These are phyloP conservation scores for Sicyos edulis DNA, from an alignment of 306 rosid genomes.

Conservation along the genomic window DNA sequence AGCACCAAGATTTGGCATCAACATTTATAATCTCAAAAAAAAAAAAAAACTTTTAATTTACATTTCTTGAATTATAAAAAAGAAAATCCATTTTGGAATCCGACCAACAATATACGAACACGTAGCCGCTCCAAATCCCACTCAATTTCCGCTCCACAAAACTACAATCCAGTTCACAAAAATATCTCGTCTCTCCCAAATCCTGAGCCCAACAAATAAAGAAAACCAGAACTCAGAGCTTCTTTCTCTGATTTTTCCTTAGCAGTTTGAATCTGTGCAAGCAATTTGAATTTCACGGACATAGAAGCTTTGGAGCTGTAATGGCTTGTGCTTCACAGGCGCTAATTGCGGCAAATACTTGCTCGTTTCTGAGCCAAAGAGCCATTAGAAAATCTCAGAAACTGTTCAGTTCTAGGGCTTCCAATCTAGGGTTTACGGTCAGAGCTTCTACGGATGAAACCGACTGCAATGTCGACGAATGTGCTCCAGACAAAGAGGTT, in stretches of 20 bases:
- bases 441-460: constrained; percentile 66
- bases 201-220: background rate
- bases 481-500: constrained; percentile 97
- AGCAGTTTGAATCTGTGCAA: constrained; percentile 8
- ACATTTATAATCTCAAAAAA: no score
- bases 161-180: constrained; percentile 23
- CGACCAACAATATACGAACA: constrained; percentile 18
- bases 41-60: no score
- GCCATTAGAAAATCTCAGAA: constrained; percentile 40
- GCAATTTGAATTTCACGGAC: background rate
- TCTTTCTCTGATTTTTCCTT: background rate
- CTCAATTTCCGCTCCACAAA: constrained; percentile 32
- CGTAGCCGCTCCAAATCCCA: constrained; percentile 28
- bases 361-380: constrained; percentile 36
- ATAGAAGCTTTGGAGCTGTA: background rate
- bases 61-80: no score
- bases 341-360: constrained; percentile 54
- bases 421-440: constrained; percentile 24
- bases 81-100: background rate
- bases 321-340: constrained; percentile 73
- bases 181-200: constrained; percentile 3
- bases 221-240: background rate
- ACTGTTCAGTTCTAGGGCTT: constrained; percentile 21
- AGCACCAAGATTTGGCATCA: no score
- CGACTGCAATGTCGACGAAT: constrained; percentile 82